phyloP scores from a whole-genome alignment of 495 filamentous ascomycete species.

The Penicillium maclennaniae region DNA sequence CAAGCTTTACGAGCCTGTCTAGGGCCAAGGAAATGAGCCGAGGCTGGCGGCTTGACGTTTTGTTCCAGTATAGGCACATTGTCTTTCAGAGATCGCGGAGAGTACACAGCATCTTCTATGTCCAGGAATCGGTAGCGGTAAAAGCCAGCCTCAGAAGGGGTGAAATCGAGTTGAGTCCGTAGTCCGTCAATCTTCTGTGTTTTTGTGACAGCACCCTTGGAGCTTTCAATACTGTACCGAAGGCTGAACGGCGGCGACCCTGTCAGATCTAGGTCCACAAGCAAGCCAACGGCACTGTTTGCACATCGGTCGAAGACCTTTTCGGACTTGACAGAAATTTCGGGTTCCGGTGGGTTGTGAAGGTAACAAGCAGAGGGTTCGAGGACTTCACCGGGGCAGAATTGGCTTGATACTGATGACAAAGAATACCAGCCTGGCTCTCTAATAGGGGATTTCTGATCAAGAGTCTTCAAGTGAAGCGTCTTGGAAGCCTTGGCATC shows the following conservation, averaged over 20 bases:
- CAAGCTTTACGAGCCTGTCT: conserved; percentile 59
- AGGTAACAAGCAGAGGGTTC: conserved; percentile 90
- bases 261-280: conserved; percentile 79
- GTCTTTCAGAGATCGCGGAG: conserved; percentile 44
- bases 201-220: conserved; percentile 51
- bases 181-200: conserved; percentile 56
- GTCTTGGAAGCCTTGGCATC: conserved; percentile 48
- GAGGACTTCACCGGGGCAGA: conserved; percentile 80
- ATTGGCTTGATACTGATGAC: conserved; percentile 68
- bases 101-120: conserved; percentile 78
- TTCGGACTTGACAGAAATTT: conserved; percentile 64
- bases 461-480: conserved; percentile 33
- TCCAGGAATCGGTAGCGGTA: conserved; percentile 81
- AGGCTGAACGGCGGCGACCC: conserved; percentile 87
- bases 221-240: conserved; percentile 62
- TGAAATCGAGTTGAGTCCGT: conserved; percentile 76
- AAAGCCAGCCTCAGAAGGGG: conserved; percentile 74
- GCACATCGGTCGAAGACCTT: conserved; percentile 92
- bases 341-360: conserved; percentile 85
- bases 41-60: conserved; percentile 86
- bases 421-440: conserved; percentile 83
- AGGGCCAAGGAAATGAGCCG: conserved; percentile 63
- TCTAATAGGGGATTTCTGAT: conserved; percentile 51
- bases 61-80: conserved; percentile 67
- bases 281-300: conserved; percentile 83